Conservation (phyloP, 176 grass and related monocot genomes). For the Zea mays region DNA sequence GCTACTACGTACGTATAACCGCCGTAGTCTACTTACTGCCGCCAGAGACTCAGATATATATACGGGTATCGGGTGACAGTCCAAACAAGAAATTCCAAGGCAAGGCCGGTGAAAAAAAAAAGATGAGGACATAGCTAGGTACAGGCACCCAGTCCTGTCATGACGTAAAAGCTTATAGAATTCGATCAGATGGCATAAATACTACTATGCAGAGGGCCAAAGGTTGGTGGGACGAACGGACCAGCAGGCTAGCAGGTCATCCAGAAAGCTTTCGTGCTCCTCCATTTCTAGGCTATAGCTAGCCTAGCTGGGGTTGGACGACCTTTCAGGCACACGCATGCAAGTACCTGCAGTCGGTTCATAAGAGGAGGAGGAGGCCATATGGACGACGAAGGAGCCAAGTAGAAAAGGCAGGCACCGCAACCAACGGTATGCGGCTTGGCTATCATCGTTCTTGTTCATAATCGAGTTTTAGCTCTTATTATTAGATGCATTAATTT, state of each 20-base stretch:
- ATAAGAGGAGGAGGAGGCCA: slow-evolving; percentile 11
- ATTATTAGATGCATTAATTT: not conserved
- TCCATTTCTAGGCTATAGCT: slow-evolving; percentile 31
- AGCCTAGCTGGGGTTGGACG: slow-evolving; percentile 26
- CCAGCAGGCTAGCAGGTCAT: slow-evolving; percentile 31
- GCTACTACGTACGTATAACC: not conserved
- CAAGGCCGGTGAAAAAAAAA: slow-evolving; percentile 34
- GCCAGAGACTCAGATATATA: slow-evolving; percentile 35
- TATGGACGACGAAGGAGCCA: not conserved
- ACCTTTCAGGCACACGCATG: slow-evolving; percentile 23
- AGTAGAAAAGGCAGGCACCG: slow-evolving; percentile 16
- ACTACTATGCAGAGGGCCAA: slow-evolving; percentile 34
- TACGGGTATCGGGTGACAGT: slow-evolving; percentile 11
- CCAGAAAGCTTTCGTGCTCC: slow-evolving; percentile 26
- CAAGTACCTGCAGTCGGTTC: slow-evolving; percentile 14
- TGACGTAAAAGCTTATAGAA: slow-evolving; percentile 50
- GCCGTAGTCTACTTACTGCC: slow-evolving; percentile 22
- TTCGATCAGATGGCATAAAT: slow-evolving; percentile 42
- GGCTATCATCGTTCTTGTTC: not conserved
- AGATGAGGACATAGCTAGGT: slow-evolving; percentile 31
- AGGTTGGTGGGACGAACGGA: slow-evolving; percentile 41
- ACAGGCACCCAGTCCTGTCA: slow-evolving; percentile 24
- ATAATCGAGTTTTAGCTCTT: not conserved
- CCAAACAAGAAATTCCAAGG: slow-evolving; percentile 39
- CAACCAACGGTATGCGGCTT: slow-evolving; percentile 15